Percentiles rank a stretch among this genome's conserved stretches.
These are phyloP conservation scores for Coniferiporia weirii DNA, from an alignment of 1,284 basidiomycete genomes.

Conservation along the genomic window DNA sequence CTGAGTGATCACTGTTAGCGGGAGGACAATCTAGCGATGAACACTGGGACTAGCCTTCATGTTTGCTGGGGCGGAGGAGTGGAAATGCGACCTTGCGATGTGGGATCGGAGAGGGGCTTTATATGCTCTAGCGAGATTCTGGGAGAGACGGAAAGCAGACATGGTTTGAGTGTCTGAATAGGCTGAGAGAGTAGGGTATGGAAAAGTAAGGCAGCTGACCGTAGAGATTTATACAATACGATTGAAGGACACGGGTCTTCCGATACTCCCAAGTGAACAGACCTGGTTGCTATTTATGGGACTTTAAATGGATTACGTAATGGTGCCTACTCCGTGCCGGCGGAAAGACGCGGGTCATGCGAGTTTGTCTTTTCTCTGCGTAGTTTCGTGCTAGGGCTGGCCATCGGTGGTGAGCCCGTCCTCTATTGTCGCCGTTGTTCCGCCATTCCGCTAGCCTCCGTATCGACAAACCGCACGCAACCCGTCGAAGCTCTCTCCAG, in stretches of 20 bases:
- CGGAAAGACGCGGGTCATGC: background rate
- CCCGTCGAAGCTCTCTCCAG: no score
- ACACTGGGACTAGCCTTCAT: conserved; percentile 23
- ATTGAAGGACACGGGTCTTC: background rate
- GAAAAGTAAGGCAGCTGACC: conserved; percentile 10
- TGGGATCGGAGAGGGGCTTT: conserved; percentile 13
- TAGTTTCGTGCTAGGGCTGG: no score
- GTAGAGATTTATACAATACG: background rate
- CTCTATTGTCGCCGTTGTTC: no score
- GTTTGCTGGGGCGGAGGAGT: conserved; percentile 16
- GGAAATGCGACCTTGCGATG: conserved; percentile 15
- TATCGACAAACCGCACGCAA: no score
- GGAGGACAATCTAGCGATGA: background rate
- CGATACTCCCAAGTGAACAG: no score
- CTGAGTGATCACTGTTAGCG: conserved; percentile 33
- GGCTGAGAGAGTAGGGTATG: background rate
- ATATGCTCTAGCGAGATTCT: conserved; percentile 15
- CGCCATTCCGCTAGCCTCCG: no score
- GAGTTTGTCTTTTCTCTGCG: no score
- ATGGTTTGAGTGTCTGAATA: background rate
- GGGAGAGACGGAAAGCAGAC: conserved; percentile 16
- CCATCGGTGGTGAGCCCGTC: no score
- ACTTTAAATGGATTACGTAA: no score
- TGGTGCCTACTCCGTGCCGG: no score
- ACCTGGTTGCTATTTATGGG: no score